phyloP scores from a whole-genome alignment of 805 yeast species.

The Cephaloascus fragrans region DNA sequence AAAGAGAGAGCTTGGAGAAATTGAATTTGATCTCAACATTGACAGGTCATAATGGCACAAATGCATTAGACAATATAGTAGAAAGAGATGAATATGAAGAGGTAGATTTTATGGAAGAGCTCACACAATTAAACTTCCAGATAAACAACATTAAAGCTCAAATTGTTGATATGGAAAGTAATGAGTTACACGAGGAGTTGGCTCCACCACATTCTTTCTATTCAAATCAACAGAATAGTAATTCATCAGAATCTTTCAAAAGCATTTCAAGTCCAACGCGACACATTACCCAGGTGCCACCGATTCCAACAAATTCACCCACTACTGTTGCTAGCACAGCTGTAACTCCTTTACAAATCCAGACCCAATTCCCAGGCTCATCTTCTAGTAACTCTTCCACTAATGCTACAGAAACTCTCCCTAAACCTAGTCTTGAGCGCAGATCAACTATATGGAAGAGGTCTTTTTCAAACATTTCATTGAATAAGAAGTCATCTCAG shows the following conservation, averaged over 20 bases:
- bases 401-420: not conserved
- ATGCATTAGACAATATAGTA: not conserved
- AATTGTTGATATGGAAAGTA: not conserved
- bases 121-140: slow-evolving; percentile 6
- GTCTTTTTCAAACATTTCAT: not conserved
- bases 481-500: not conserved
- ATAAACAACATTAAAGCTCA: not conserved
- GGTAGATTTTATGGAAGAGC: slow-evolving; percentile 5
- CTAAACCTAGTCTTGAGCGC: not conserved
- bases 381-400: not conserved
- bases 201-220: not conserved
- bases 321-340: slow-evolving; percentile 12
- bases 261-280: not conserved
- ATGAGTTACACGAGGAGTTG: no score
- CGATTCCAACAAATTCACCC: no score
- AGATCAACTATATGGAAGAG: not conserved
- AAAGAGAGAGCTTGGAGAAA: no score
- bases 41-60: slow-evolving; percentile 5
- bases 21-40: slow-evolving; percentile 2
- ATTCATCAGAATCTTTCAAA: not conserved
- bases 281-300: no score
- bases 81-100: not conserved
- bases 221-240: not conserved
- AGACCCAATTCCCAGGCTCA: not conserved
- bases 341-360: slow-evolving; percentile 7